Evolutionary conservation across 768 basidiomycete species (phyloP).

Genomic region (Rickenella mellea): DNA sequence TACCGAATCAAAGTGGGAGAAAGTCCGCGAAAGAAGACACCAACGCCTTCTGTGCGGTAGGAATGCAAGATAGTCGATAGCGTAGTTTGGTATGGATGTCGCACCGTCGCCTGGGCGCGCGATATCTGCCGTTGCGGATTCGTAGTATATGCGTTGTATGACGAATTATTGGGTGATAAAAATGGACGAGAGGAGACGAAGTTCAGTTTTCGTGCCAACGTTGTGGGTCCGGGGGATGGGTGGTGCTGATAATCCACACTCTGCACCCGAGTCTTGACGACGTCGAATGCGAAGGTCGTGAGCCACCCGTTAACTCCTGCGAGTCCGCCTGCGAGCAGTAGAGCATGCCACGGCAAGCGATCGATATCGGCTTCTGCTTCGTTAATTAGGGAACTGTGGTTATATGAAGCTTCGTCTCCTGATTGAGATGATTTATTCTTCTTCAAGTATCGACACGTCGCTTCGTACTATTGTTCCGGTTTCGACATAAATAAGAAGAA

Average conservation of each 20-base stretch:
- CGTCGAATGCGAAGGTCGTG: conserved; percentile 80
- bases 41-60: conserved; percentile 52
- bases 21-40: conserved; percentile 70
- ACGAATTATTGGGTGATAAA: no score
- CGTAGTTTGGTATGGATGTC: conserved; percentile 51
- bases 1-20: conserved; percentile 75
- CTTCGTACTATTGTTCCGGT: conserved; percentile 61
- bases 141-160: no score
- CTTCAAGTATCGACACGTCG: conserved; percentile 44
- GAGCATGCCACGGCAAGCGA: conserved; percentile 38
- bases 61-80: conserved; percentile 49
- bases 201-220: no score
- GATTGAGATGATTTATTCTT: no score
- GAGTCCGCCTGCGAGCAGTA: conserved; percentile 65
- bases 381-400: conserved; percentile 22
- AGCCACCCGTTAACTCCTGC: conserved; percentile 77
- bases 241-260: conserved; percentile 25
- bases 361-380: conserved; percentile 29
- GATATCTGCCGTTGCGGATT: conserved; percentile 2
- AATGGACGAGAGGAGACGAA: no score
- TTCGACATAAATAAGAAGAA: conserved; percentile 7
- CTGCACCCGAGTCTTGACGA: conserved; percentile 86
- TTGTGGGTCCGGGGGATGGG: no score
- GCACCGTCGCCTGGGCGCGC: background rate
- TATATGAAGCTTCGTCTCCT: no score